Conservation (phyloP, 225 moss, liverwort and hornwort species). For the Sphagnum contortum region DNA sequence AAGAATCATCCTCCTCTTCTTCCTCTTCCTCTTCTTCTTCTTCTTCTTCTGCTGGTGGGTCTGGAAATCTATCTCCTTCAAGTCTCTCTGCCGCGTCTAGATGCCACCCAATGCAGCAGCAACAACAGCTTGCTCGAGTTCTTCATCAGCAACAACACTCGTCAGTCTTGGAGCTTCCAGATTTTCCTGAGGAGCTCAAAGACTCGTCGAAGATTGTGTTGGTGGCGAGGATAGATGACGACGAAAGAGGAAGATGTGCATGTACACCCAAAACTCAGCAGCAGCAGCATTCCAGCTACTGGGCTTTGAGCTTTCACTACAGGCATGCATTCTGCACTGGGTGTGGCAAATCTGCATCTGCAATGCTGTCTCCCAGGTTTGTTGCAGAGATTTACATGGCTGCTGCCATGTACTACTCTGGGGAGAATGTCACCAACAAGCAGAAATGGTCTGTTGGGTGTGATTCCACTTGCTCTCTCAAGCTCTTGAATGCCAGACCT, state of each 20-base stretch:
- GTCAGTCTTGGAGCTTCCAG: conserved; percentile 25
- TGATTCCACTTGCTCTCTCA: conserved; percentile 52
- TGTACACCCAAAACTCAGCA: conserved; percentile 37
- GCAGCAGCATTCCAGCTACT: conserved; percentile 12
- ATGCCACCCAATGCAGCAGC: neutral
- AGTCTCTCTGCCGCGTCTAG: neutral
- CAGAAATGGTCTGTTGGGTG: conserved; percentile 44
- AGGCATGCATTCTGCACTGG: conserved; percentile 60
- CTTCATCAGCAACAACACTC: neutral
- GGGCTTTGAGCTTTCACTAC: conserved; percentile 58
- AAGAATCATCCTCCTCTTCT: conserved; percentile 14
- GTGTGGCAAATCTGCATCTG: conserved; percentile 47
- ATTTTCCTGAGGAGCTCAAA: conserved; percentile 46
- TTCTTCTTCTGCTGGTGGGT: no score
- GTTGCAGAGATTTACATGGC: conserved; percentile 62
- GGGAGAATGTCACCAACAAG: conserved; percentile 24
- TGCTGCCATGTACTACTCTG: conserved; percentile 50
- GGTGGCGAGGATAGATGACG: conserved; percentile 42
- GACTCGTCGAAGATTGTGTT: conserved; percentile 44
- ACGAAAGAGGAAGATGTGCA: conserved; percentile 40
- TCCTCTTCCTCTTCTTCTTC: conserved; percentile 8
- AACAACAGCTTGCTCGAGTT: neutral
- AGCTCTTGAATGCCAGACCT: conserved; percentile 27
- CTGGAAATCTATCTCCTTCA: no score
- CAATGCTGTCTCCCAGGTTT: conserved; percentile 30